These are phyloP conservation scores for Colletotrichum camelliae DNA, from an alignment of 2,329 filamentous ascomycete genomes.

Conservation along the genomic window DNA sequence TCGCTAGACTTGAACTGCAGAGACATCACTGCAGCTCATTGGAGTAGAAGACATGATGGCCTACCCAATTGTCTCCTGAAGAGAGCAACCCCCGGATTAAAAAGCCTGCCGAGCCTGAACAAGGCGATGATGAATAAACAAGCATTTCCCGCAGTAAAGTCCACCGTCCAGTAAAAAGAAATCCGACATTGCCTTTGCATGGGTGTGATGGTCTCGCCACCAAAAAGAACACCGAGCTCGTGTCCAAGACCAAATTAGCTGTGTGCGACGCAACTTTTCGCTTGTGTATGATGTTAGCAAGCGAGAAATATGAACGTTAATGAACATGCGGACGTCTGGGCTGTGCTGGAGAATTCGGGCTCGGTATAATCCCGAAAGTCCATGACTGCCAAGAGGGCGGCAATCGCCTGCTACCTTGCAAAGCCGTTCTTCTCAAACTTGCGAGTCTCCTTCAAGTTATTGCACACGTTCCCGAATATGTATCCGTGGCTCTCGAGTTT, in stretches of 20 bases:
- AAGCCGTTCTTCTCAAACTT: background rate
- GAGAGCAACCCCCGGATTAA: fast-evolving
- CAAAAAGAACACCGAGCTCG: background rate
- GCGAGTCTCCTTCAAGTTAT: no score
- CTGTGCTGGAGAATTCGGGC: background rate
- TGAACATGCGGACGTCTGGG: background rate
- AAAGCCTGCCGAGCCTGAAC: background rate
- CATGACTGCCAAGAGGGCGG: background rate
- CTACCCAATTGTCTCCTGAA: background rate
- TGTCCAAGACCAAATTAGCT: background rate
- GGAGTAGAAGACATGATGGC: background rate
- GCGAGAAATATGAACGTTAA: background rate
- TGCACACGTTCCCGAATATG: no score
- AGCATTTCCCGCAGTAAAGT: no score
- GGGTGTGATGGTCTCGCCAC: background rate
- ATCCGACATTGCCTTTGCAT: background rate
- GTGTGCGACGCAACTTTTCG: background rate
- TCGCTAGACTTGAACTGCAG: background rate
- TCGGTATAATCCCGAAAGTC: background rate
- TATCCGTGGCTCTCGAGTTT: background rate
- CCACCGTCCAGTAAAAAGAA: background rate
- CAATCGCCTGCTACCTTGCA: background rate
- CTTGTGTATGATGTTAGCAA: background rate
- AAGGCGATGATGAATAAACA: background rate
- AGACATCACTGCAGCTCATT: background rate